Percentiles rank a stretch among this genome's conserved stretches.
Evolutionary conservation across 805 yeast genomes (phyloP).

Genomic region (Ogataea methanolica): DNA sequence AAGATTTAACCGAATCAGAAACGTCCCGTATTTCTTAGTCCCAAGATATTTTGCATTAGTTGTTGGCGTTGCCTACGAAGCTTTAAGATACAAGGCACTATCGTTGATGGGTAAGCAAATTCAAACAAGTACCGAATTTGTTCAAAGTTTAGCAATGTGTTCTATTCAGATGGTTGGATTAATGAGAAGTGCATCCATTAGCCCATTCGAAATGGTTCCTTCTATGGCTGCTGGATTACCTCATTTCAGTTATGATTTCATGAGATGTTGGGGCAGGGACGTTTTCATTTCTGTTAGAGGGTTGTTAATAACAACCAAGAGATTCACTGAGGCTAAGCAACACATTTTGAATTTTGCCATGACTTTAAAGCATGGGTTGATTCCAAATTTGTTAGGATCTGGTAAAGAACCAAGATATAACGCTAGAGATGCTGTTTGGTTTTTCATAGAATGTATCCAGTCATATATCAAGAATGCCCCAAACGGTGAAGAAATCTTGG

Average conservation of each 20-base stretch:
- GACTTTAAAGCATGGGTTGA: conserved; percentile 90
- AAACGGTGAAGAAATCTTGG: conserved; percentile 58
- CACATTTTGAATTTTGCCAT: conserved; percentile 87
- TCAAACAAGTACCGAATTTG: conserved; percentile 62
- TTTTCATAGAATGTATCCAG: conserved; percentile 83
- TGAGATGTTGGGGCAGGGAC: conserved; percentile 99
- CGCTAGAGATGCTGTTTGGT: conserved; percentile 98
- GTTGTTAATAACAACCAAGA: conserved; percentile 66
- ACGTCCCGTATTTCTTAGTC: conserved; percentile 71
- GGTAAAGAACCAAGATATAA: conserved; percentile 92
- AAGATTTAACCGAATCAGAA: conserved; percentile 57
- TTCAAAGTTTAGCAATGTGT: conserved; percentile 73
- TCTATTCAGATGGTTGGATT: conserved; percentile 84
- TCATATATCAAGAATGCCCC: conserved; percentile 72
- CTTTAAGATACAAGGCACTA: conserved; percentile 67
- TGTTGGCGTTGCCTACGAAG: conserved; percentile 80
- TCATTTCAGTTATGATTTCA: conserved; percentile 82
- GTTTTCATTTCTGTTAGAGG: conserved; percentile 88
- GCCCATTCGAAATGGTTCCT: conserved; percentile 58
- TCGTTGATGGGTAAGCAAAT: conserved; percentile 48
- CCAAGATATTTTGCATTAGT: conserved; percentile 86
- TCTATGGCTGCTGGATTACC: conserved; percentile 96
- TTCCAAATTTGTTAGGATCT: conserved; percentile 89
- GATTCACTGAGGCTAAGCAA: conserved; percentile 70
- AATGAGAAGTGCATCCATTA: conserved; percentile 69